Evolutionary conservation across 1,284 basidiomycete genomes (phyloP), one percentile per base, ranked within the genome.

Genomic region (Mrakiaceae sp.): DNA sequence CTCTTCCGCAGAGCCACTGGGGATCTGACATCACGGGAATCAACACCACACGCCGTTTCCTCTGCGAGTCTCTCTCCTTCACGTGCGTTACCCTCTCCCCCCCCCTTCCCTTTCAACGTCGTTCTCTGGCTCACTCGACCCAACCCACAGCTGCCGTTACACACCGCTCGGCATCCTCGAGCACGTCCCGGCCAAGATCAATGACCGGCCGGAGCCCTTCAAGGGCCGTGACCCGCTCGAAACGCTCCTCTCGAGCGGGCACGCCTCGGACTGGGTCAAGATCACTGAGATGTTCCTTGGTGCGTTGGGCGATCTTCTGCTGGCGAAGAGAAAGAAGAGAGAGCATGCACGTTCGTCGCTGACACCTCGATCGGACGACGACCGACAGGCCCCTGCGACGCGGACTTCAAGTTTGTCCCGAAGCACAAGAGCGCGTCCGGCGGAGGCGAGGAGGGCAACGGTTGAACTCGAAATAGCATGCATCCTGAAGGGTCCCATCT

Each of bases 101-200:
- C 6, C 92, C 88, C 0, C 97, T 40, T 43, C 16, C 16, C 9
- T 27, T 14, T 14, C 11, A 8, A 40, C 4, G 11, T 27, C 44
- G 47, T 7, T 46, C 75, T 75, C 68, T 93, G 90, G 76, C 39
- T 46, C 16, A 3, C 14, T 42, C 46, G 43, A 5, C 12, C 0
- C n/a, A 0, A n/a, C 12, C 11, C n/a, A 4, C 14, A 65, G 64
- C 10, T 87, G 95, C 75, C 87, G 95, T 39, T 98, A 98, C 75
- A 80, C 97, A 49, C 95, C 95, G 6, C 87, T 96, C 51, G 95
- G 95, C 0, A 79, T 98, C 12, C 82, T 98, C n/a, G 94, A 98
- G 75, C 79, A 78, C 0, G 77, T 94, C 44, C 93, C 94, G 0
- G 82, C 81, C 2, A 81, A 83, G 67, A 84, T 98, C 71, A 98